A percentile compares a stretch with the other conserved stretches of the same genome.
Conservation (phyloP, 2,329 filamentous ascomycete species). For the Sordariomycetes sp. region DNA sequence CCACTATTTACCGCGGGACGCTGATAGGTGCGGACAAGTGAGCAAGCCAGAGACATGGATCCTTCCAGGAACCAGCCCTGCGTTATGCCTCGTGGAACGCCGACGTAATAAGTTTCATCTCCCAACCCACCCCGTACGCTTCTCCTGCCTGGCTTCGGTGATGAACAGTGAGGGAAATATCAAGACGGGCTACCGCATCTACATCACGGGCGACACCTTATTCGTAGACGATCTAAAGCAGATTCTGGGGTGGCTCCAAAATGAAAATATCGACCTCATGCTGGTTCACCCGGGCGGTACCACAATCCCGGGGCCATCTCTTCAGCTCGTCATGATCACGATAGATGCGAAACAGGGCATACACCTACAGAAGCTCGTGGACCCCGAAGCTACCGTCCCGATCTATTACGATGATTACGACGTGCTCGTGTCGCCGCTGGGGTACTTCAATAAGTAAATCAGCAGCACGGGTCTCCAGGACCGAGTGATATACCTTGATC, state of each 20-base stretch:
- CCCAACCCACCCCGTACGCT: too few species aligned
- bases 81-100: too few species aligned
- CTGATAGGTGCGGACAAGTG: too few species aligned
- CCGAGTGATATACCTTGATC: conserved; percentile 49
- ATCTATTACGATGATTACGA: conserved; percentile 57
- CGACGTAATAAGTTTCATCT: too few species aligned
- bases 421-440: conserved; percentile 46
- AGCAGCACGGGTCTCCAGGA: conserved; percentile 35
- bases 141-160: too few species aligned
- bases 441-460: conserved; percentile 48
- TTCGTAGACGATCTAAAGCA: conserved; percentile 50
- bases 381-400: conserved; percentile 51
- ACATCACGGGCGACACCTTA: conserved; percentile 56
- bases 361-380: conserved; percentile 46
- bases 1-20: too few species aligned
- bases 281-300: conserved; percentile 56
- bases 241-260: conserved; percentile 44
- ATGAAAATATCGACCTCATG: conserved; percentile 52
- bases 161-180: too few species aligned
- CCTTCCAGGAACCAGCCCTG: too few species aligned
- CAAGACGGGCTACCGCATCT: conserved; percentile 48
- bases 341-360: conserved; percentile 57
- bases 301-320: conserved; percentile 47
- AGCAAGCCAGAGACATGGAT: too few species aligned
- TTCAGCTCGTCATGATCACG: conserved; percentile 55